phyloP scores from a whole-genome alignment of 371 early-diverging fungal species.

The Zancudomyces culisetae region DNA sequence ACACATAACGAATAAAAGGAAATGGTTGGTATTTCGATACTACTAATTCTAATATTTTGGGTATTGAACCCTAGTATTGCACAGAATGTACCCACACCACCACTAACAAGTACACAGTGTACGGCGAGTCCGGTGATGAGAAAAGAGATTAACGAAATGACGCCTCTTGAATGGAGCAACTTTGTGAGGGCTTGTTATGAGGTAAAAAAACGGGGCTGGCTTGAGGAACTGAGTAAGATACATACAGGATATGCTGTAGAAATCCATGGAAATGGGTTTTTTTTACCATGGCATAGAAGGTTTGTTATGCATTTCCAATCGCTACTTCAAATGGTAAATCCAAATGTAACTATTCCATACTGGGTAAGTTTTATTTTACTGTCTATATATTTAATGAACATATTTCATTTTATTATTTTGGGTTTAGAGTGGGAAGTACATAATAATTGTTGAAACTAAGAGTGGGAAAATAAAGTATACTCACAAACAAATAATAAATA shows the following conservation, averaged over 20 bases:
- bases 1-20: too few species aligned
- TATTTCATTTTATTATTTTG: too few species aligned
- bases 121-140: not conserved
- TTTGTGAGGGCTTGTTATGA: not conserved
- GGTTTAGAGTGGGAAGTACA: too few species aligned
- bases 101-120: not conserved
- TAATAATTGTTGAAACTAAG: too few species aligned
- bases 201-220: slow-evolving; percentile 13
- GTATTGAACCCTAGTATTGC: too few species aligned
- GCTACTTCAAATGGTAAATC: slow-evolving; percentile 18
- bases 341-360: slow-evolving; percentile 26
- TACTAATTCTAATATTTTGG: too few species aligned
- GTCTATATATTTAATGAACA: too few species aligned
- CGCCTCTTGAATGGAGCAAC: not conserved
- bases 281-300: slow-evolving; percentile 25
- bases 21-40: too few species aligned
- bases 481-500: not conserved
- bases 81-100: not conserved
- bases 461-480: not conserved
- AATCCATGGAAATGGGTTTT: slow-evolving; percentile 21
- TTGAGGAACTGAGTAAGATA: slow-evolving; percentile 17
- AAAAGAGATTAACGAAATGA: not conserved
- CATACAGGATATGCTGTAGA: slow-evolving; percentile 19
- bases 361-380: slow-evolving; percentile 12
- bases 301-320: slow-evolving; percentile 25